Conservation (phyloP, 2,329 filamentous ascomycete species). For the Penicillium palitans region DNA sequence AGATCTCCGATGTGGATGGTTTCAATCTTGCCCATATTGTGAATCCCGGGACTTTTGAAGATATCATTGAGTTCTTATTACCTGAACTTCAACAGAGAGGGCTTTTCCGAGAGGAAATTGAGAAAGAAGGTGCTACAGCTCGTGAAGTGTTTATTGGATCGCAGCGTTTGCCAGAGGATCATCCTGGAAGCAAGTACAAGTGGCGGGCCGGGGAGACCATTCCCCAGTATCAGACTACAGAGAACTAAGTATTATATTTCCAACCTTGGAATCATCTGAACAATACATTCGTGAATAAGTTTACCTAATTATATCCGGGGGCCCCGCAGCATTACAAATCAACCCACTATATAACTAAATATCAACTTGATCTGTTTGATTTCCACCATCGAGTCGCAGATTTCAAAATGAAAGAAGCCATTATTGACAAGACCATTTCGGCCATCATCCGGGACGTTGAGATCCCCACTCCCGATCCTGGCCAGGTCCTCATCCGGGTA, state of each 20-base stretch:
- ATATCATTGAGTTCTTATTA: slow-evolving; percentile 24
- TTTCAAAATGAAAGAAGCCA: slow-evolving; percentile 44
- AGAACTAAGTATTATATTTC: not conserved
- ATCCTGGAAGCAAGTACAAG: slow-evolving; percentile 9
- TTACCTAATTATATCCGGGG: not conserved
- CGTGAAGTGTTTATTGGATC: slow-evolving; percentile 9
- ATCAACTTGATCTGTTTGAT: not conserved
- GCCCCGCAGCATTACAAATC: not conserved
- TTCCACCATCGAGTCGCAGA: not conserved
- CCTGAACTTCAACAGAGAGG: slow-evolving; percentile 18
- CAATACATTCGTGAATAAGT: not conserved
- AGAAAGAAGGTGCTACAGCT: slow-evolving; percentile 8
- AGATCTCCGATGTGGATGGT: slow-evolving; percentile 24
- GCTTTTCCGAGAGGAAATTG: not conserved
- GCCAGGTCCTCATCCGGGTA: slow-evolving; percentile 45
- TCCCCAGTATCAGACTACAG: not conserved
- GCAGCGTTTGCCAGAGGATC: slow-evolving; percentile 5
- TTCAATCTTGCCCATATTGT: slow-evolving; percentile 25
- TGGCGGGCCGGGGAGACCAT: slow-evolving; percentile 3
- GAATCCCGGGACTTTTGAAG: slow-evolving; percentile 25
- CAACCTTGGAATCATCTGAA: not conserved
- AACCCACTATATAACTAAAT: not conserved
- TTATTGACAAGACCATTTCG: slow-evolving; percentile 33
- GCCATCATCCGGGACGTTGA: slow-evolving; percentile 45
- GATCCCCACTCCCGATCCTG: slow-evolving; percentile 41